Evolutionary conservation across 345 rosid genomes (phyloP).

Genomic region (Sonneratia alba): DNA sequence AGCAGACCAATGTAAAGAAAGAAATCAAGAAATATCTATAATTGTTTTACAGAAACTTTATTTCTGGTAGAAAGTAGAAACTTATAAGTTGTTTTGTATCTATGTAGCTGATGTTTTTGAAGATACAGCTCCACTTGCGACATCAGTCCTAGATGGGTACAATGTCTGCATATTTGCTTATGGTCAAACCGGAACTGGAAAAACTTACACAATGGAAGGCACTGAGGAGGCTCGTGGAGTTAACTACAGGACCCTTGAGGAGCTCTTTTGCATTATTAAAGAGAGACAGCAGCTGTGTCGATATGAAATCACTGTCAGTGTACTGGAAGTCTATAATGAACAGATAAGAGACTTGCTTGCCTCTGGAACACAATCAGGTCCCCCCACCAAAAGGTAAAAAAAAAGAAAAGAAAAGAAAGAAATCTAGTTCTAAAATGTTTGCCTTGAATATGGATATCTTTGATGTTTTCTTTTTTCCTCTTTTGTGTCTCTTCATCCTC

Average conservation of each 20-base stretch:
- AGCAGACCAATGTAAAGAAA: constrained; percentile 68
- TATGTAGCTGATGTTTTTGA: constrained; percentile 66
- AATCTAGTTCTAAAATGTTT: neutral
- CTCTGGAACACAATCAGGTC: constrained; percentile 45
- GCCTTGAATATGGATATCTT: neutral
- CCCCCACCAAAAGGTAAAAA: constrained; percentile 52
- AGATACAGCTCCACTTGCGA: constrained; percentile 84
- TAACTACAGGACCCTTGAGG: constrained; percentile 78
- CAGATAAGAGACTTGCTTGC: constrained; percentile 80
- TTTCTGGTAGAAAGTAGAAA: constrained; percentile 1
- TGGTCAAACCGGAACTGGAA: constrained; percentile 96
- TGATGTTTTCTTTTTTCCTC: neutral
- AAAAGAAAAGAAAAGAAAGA: neutral
- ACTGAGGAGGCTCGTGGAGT: constrained; percentile 86
- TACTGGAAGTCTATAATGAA: constrained; percentile 93
- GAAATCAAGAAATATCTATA: neutral
- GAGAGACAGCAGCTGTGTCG: constrained; percentile 48
- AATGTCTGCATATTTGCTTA: constrained; percentile 92
- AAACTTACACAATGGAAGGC: constrained; percentile 94
- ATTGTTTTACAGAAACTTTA: neutral
- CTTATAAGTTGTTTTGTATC: constrained; percentile 6
- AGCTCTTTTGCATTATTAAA: constrained; percentile 54
- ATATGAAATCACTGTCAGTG: constrained; percentile 87
- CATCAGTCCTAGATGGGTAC: constrained; percentile 91
- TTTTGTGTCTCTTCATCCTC: neutral